Conservation (phyloP, 164 flowering plant genomes). For the Tetracentron sinense region DNA sequence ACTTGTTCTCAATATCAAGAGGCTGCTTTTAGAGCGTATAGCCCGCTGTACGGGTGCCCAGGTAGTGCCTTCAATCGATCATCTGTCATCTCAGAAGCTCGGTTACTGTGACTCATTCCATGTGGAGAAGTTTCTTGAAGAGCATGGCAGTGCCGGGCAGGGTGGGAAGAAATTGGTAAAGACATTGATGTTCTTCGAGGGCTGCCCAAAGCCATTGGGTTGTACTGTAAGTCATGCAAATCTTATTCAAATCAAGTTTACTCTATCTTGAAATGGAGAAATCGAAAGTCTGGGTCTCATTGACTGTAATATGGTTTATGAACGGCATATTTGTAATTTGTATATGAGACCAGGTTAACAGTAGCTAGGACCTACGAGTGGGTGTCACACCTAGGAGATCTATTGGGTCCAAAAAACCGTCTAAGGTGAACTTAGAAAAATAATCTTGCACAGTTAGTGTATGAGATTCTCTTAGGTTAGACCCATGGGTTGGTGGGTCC, state of each 20-base stretch:
- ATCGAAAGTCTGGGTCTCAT: neutral
- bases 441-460: no score
- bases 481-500: no score
- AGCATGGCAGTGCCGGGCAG: conserved; percentile 60
- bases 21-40: conserved; percentile 72
- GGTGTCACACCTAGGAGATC: no score
- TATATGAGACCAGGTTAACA: no score
- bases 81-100: conserved; percentile 51
- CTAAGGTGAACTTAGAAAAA: no score
- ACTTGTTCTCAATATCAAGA: conserved; percentile 68
- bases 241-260: neutral
- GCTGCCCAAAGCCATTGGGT: conserved; percentile 70
- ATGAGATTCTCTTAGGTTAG: no score
- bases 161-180: conserved; percentile 53
- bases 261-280: neutral
- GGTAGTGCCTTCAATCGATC: conserved; percentile 71
- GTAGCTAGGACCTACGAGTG: no score
- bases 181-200: conserved; percentile 69
- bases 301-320: neutral
- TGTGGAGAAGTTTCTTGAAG: conserved; percentile 57
- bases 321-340: no score
- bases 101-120: conserved; percentile 65
- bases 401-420: no score
- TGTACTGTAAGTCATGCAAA: conserved; percentile 52
- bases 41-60: conserved; percentile 78